Evolutionary conservation across 768 basidiomycete species (phyloP), one percentile per base, ranked within the genome.

Genomic region (Clitopilus hobsonii): DNA sequence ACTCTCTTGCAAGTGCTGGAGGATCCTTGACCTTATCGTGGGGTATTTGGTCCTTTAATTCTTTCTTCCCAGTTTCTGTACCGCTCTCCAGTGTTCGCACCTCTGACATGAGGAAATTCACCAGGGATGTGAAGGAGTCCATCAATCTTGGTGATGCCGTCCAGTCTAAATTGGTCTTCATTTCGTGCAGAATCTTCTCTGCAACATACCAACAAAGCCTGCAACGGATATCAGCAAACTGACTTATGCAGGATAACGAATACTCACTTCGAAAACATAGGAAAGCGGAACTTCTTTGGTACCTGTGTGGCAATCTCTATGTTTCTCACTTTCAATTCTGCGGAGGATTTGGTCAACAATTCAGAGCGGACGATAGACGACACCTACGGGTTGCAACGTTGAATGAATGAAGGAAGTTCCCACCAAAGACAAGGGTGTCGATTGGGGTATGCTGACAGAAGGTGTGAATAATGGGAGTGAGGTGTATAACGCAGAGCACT

Each of bases 341-440:
- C 10, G 50, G 51, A 54, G 18, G 29, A 27, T 55, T 13, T 6
- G 18, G 38, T 26, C 3, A 38, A 38, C 14, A 6, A 13, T 22
- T 6, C 24, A 47, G 47, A 29, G 1, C 38, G 25, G 49, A 49
- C 41, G 11, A 10, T 22, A n/a, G n/a, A n/a, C 24, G 45, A 56
- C 2, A 70, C 90, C 60, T 69, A 95, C 94, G 95, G 2, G 88
- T 93, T 1, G 80, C 76, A 41, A 96, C 83, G 62, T 93, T 86
- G 69, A 89, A 94, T 6, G 94, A 95, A 70, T 99, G 96, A 50
- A 99, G 69, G 67, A 98, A 99, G 69, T 99, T 99, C 32, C 96
- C 96, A 1, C 96, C 96, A 64, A 98, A 96, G 1, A 99, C 97
- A 38, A 99, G 76, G 3, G 95, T 89, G 66, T 99, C 94, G 27